Percentiles rank a stretch among this genome's conserved stretches.
phyloP scores from a whole-genome alignment of 495 filamentous ascomycete genomes.

The Hyaloscypha finlandica region DNA sequence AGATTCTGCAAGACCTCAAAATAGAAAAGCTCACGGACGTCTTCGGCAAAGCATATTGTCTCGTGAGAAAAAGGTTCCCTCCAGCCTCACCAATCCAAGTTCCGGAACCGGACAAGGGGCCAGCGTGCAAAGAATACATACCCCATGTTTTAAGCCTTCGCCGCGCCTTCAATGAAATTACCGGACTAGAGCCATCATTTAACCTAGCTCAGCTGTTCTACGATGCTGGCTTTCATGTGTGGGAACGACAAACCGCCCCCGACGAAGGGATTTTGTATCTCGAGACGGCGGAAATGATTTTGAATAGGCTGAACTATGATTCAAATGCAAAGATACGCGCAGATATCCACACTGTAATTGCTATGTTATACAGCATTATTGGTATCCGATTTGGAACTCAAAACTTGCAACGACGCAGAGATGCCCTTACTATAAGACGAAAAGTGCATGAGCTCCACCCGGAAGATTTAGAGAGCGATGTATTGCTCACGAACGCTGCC shows the following conservation, averaged over 20 bases:
- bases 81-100: constrained; percentile 24
- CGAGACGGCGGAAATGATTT: constrained; percentile 29
- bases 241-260: constrained; percentile 24
- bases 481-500: constrained; percentile 30
- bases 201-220: constrained; percentile 33
- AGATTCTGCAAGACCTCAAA: constrained; percentile 4
- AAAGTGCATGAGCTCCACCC: too few species aligned
- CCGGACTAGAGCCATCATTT: constrained; percentile 6
- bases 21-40: not conserved
- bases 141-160: constrained; percentile 27
- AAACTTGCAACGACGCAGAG: constrained; percentile 2
- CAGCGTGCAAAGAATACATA: constrained; percentile 21
- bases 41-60: constrained; percentile 26
- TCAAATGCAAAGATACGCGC: constrained; percentile 21
- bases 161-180: constrained; percentile 3
- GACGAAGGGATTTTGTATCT: constrained; percentile 29
- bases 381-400: constrained; percentile 21
- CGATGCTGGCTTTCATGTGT: constrained; percentile 34
- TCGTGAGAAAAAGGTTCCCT: constrained; percentile 24
- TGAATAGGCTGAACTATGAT: constrained; percentile 10
- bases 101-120: constrained; percentile 21
- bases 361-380: constrained; percentile 28
- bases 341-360: constrained; percentile 31
- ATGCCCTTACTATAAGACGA: not conserved
- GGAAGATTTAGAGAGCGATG: constrained; percentile 32